Evolutionary conservation across 495 filamentous ascomycete species (phyloP), one percentile per base, ranked within the genome.

Genomic region (Tetracladium marchalianum): DNA sequence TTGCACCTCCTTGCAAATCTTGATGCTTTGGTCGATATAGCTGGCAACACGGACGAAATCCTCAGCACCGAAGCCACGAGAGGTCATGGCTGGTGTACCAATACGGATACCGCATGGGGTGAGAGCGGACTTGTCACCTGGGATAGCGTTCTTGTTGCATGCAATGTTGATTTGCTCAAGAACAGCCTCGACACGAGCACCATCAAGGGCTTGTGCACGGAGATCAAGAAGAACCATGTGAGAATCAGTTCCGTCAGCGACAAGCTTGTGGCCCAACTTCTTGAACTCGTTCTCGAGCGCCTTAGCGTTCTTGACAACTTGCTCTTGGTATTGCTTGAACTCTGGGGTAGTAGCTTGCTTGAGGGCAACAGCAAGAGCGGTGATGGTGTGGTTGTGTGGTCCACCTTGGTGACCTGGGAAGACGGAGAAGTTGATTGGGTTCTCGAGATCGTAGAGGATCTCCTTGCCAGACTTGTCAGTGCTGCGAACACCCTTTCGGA

Each of bases 311-410:
- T 80, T 76, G 39, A 95, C 76, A 24, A 97, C 90, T 67, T 88
- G 82, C 66, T 89, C 66, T 66, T 99, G 93, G 73, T 99, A 99
- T 56, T 80, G 76, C 71, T 88, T 92, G 80, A 96, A 99, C 65
- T 95, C 92, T 32, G 87, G 84, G 44, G 82, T 85, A 51, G 78
- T 81, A 41, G 87, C 90, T 73, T 99, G 93, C 74, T 95, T 92
- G 51, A 99, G 77, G 39, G 93, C 93, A 55, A 97, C 93, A 24
- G 93, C 86, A 44, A 99, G 77, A 53, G 93, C 93, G 34, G 93
- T 99, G 70, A 99, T 99, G 66, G 93, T 99, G 78, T 99, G 93
- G 76, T 99, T 99, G 75, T 99, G 93, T 22, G 93, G 93, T 43
- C 93, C 93, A 61, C 93, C 93, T 74, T 99, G 93, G 71, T 99